A percentile compares a stretch with the other conserved stretches of the same genome.
Evolutionary conservation across 768 basidiomycete species (phyloP).

Genomic region (Scleroderma citrinum): DNA sequence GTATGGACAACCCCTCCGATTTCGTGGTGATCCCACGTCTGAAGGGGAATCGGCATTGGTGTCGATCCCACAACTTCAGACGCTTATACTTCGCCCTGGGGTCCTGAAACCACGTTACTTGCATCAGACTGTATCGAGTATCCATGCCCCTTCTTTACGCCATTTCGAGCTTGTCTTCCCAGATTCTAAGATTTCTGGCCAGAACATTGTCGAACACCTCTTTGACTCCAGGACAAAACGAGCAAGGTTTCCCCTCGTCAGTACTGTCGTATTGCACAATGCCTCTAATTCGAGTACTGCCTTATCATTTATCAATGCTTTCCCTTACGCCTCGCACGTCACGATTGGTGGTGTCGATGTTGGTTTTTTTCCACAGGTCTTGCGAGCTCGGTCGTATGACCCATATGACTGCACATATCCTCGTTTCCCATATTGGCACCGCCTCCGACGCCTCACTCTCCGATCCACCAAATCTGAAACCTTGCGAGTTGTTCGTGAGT

Average conservation of each 20-base stretch:
- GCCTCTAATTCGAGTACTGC: constrained; percentile 19
- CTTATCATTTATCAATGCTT: constrained; percentile 21
- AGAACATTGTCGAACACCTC: constrained; percentile 19
- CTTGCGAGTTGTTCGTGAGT: constrained; percentile 14
- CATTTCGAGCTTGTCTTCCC: constrained; percentile 30
- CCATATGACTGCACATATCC: neutral
- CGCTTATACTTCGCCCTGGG: constrained; percentile 24
- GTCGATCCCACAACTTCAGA: constrained; percentile 23
- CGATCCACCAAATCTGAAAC: constrained; percentile 20
- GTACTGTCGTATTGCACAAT: constrained; percentile 23
- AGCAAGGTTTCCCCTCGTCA: constrained; percentile 23
- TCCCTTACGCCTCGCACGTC: constrained; percentile 14
- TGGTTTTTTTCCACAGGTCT: constrained; percentile 16
- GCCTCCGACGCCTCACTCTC: constrained; percentile 15
- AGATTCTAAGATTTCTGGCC: constrained; percentile 23
- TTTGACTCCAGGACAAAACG: constrained; percentile 9
- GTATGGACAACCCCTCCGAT: constrained; percentile 25
- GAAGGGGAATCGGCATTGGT: constrained; percentile 6
- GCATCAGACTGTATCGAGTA: constrained; percentile 23
- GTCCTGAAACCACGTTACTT: constrained; percentile 28
- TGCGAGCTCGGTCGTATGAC: constrained; percentile 8
- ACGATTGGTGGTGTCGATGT: constrained; percentile 23
- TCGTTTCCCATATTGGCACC: constrained; percentile 13
- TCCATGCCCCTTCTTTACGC: constrained; percentile 23
- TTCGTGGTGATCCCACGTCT: constrained; percentile 12